phyloP scores from a whole-genome alignment of 352 stramenopile genomes.

The Globisporangium uncinulatum region DNA sequence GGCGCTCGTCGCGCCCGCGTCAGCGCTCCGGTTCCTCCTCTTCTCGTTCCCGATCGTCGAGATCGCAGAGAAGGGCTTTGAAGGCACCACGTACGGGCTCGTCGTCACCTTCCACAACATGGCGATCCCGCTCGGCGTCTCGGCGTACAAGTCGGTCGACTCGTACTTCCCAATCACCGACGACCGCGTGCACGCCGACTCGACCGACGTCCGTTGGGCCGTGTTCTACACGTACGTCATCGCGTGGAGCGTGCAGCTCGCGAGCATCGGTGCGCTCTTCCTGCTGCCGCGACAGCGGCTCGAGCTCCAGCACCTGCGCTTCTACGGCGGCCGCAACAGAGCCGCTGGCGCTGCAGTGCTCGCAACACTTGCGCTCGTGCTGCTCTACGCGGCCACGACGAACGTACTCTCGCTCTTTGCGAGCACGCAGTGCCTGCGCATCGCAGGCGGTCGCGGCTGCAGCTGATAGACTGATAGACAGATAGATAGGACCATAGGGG shows the following conservation, averaged over 20 bases:
- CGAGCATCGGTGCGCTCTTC: slow-evolving; percentile 38
- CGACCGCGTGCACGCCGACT: slow-evolving; percentile 43
- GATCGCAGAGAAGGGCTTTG: slow-evolving; percentile 31
- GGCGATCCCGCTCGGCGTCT: slow-evolving; percentile 39
- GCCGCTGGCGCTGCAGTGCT: slow-evolving; percentile 16
- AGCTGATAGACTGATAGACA: neutral
- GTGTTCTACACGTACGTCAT: slow-evolving; percentile 44
- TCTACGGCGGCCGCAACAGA: slow-evolving; percentile 18
- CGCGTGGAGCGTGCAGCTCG: slow-evolving; percentile 44
- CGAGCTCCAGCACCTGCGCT: slow-evolving; percentile 19
- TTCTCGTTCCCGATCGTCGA: slow-evolving; percentile 40
- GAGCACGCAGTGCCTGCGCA: slow-evolving; percentile 33
- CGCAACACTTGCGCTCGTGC: slow-evolving; percentile 14
- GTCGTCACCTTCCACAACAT: slow-evolving; percentile 41
- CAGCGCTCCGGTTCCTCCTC: slow-evolving; percentile 48
- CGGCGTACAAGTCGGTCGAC: slow-evolving; percentile 56
- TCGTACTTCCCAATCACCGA: slow-evolving; percentile 48
- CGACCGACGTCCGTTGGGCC: slow-evolving; percentile 29
- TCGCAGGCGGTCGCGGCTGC: slow-evolving; percentile 47
- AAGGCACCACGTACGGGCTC: slow-evolving; percentile 23
- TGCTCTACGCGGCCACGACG: slow-evolving; percentile 17
- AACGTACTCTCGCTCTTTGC: slow-evolving; percentile 52
- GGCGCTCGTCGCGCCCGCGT: slow-evolving; percentile 47
- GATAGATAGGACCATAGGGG: neutral
- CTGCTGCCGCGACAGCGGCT: slow-evolving; percentile 36